Percentiles rank a stretch among this genome's conserved stretches.
Evolutionary conservation across 495 filamentous ascomycete species (phyloP).

Genomic region (Aspergillus mulundensis): DNA sequence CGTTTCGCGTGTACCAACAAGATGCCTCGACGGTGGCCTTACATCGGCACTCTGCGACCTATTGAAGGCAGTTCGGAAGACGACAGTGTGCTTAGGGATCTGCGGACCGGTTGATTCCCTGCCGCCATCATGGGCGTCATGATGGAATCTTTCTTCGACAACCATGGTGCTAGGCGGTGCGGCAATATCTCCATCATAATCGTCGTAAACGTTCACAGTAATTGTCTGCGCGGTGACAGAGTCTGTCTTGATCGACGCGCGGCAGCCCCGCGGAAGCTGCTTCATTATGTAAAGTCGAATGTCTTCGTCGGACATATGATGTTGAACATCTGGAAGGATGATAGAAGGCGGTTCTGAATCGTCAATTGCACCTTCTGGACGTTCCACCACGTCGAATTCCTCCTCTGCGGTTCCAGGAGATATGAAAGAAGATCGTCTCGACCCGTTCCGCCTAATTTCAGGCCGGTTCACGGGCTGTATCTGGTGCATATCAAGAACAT

Average conservation of each 20-base stretch:
- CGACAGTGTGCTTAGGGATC: constrained; percentile 39
- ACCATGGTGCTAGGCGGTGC: constrained; percentile 66
- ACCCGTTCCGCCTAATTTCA: constrained; percentile 17
- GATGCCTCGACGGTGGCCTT: constrained; percentile 19
- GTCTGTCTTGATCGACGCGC: constrained; percentile 62
- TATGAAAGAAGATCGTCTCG: constrained; percentile 34
- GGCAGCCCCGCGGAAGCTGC: constrained; percentile 42
- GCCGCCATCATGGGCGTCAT: constrained; percentile 30
- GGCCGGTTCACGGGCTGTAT: constrained; percentile 21
- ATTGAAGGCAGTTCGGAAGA: constrained; percentile 45
- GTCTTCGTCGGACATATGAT: constrained; percentile 42
- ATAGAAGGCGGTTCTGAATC: constrained; percentile 20
- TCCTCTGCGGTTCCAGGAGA: constrained; percentile 37
- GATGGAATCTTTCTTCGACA: constrained; percentile 51
- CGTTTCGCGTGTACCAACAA: not conserved
- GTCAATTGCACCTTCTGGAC: constrained; percentile 28
- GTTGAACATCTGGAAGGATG: constrained; percentile 29
- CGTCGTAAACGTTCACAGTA: constrained; percentile 66
- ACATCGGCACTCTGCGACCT: constrained; percentile 39
- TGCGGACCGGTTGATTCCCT: constrained; percentile 15
- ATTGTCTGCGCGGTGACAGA: constrained; percentile 63
- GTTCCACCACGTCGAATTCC: constrained; percentile 46
- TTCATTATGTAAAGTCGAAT: constrained; percentile 43
- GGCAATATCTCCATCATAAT: constrained; percentile 52
- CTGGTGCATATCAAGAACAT: constrained; percentile 48